phyloP scores from a whole-genome alignment of 225 moss, liverwort and hornwort genomes.

The Pleurozium schreberi region DNA sequence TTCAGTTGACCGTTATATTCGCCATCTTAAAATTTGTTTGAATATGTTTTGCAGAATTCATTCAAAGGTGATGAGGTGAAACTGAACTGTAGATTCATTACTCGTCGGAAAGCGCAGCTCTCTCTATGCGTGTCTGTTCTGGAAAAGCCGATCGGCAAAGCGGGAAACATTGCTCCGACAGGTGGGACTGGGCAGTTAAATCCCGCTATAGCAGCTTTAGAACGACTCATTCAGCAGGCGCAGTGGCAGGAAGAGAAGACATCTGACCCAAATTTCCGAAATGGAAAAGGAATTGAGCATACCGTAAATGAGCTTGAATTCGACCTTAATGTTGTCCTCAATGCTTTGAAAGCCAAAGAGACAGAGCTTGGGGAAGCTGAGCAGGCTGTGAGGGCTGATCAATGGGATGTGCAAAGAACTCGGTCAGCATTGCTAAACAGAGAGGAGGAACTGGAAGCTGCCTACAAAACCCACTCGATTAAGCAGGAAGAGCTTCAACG shows the following conservation, averaged over 20 bases:
- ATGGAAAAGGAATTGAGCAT: slow-evolving; percentile 1
- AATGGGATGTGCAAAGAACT: slow-evolving; percentile 18
- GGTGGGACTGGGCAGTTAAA: background rate
- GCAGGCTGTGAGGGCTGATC: slow-evolving; percentile 13
- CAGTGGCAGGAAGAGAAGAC: slow-evolving; percentile 5
- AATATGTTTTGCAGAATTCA: slow-evolving; percentile 12
- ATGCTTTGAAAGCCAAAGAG: slow-evolving; percentile 20
- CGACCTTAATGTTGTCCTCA: slow-evolving; percentile 9
- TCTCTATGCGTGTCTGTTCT: slow-evolving; percentile 11
- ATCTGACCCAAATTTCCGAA: background rate
- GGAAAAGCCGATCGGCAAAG: slow-evolving; percentile 13
- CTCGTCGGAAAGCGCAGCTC: background rate
- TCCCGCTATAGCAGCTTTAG: slow-evolving; percentile 17
- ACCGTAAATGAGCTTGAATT: slow-evolving; percentile 17
- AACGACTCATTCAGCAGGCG: slow-evolving; percentile 21
- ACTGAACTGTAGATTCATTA: background rate
- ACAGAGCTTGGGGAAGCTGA: slow-evolving; percentile 20
- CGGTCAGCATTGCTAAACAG: slow-evolving; percentile 10
- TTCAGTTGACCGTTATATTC: background rate
- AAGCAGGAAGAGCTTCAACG: slow-evolving; percentile 21
- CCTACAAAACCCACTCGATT: background rate
- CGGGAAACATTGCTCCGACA: background rate
- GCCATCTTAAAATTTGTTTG: background rate
- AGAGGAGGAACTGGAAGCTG: slow-evolving; percentile 13
- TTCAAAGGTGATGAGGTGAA: slow-evolving; percentile 28